Evolutionary conservation across 345 rosid species (phyloP), one percentile per base, ranked within the genome.

Genomic region (Orychophragmus violaceus): DNA sequence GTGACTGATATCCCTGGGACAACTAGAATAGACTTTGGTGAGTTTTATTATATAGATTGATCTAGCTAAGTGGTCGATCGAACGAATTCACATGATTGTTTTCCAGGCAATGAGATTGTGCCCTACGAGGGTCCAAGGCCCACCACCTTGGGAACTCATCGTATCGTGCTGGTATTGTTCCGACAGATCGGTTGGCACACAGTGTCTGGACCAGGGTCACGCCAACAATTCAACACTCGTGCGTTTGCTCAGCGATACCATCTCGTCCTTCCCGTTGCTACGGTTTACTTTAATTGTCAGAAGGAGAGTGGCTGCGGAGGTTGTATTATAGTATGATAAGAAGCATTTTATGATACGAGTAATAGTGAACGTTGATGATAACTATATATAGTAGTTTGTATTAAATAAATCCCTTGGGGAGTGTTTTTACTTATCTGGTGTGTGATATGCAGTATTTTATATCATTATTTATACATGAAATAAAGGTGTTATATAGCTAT

Each of bases 221-320:
- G 98, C 11, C 98, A 89, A 78, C 77, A 85, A 55, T 91, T 91
- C 81, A 81, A 64, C 70, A 88, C 96, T 42, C 80, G 79, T 60
- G 84, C 89, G 49, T 91, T 91, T 35, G 96, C 96, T 22, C 90
- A 84, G 70, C 85, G 87, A 9, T 91, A 89, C 81, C n/a, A n/a
- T n/a, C n/a, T n/a, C n/a, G n/a, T n/a, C n/a, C n/a, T n/a, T n/a
- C n/a, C n/a, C n/a, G n/a, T 85, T 16, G 91, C 98, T 0, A 83
- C 96, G 0, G 83, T 85, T 27, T 88, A 75, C 51, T 91, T 81
- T 58, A 91, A 91, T 60, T 84, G 95, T 76, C 96, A 91, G 69
- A 79, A 90, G 77, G 94, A 91, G 76, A 78, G 77, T 39, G 91
- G 91, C 29, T 78, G 85, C 2, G 90, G 91, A 0, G 88, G 96